phyloP scores from a whole-genome alignment of 768 basidiomycete genomes.

The Leucocoprinus sp. region DNA sequence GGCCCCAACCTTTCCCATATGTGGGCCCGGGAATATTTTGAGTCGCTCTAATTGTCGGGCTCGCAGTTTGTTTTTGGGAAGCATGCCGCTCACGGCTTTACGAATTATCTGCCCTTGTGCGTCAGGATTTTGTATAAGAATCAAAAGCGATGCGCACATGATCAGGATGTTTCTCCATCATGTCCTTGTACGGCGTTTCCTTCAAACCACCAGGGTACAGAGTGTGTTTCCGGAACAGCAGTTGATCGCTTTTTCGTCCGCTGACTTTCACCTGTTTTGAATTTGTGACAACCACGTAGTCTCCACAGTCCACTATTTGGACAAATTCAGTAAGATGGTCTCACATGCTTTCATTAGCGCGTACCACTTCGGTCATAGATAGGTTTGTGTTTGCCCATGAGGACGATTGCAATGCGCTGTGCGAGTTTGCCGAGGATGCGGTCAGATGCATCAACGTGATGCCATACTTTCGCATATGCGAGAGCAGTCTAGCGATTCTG shows the following conservation, averaged over 20 bases:
- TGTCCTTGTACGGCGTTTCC: conserved; percentile 74
- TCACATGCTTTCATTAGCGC: conserved; percentile 19
- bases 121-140: background rate
- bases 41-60: conserved; percentile 82
- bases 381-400: conserved; percentile 99
- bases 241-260: conserved; percentile 81
- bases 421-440: conserved; percentile 93
- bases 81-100: conserved; percentile 94
- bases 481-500: conserved; percentile 68
- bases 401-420: conserved; percentile 84
- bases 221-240: conserved; percentile 82
- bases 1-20: conserved; percentile 67
- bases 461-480: conserved; percentile 94
- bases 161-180: conserved; percentile 84
- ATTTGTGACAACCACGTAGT: conserved; percentile 96
- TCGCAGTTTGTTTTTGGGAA: conserved; percentile 95
- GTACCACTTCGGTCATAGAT: conserved; percentile 87
- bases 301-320: conserved; percentile 82
- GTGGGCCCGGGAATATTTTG: conserved; percentile 75
- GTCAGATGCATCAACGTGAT: conserved; percentile 86
- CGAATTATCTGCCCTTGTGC: conserved; percentile 68
- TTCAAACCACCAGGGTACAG: conserved; percentile 93
- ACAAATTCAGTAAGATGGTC: background rate
- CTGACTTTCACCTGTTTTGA: conserved; percentile 77
- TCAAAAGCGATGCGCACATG: conserved; percentile 49